Evolutionary conservation across 495 filamentous ascomycete species (phyloP).

Genomic region (Haplographium delicatum): DNA sequence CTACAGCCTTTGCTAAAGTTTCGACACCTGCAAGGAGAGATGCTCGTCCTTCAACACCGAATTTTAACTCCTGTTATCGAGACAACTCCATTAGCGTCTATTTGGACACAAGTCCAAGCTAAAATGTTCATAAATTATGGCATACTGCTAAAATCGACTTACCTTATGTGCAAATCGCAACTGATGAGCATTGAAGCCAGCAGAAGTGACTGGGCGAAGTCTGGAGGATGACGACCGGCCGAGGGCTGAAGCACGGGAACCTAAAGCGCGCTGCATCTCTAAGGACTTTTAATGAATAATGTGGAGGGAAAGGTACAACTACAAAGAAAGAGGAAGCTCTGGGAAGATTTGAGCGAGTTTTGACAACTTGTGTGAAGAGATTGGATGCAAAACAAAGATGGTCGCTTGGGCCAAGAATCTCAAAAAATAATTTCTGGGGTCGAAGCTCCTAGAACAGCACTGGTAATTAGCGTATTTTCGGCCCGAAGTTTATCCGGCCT

Average conservation of each 20-base stretch:
- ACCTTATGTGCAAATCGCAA: constrained; percentile 95
- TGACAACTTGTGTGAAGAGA: constrained; percentile 21
- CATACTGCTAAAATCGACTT: constrained; percentile 26
- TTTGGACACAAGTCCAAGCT: background rate
- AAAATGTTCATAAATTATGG: constrained; percentile 8
- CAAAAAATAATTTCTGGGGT: background rate
- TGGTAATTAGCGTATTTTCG: constrained; percentile 1
- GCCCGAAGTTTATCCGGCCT: constrained; percentile 6
- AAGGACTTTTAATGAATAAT: constrained; percentile 24
- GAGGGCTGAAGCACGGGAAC: constrained; percentile 59
- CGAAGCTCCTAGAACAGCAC: background rate
- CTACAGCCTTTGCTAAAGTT: constrained; percentile 92
- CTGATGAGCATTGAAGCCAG: constrained; percentile 65
- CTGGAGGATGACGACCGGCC: constrained; percentile 58
- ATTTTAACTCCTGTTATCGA: constrained; percentile 79
- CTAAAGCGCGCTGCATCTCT: constrained; percentile 71
- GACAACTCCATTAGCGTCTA: constrained; percentile 14
- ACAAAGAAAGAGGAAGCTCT: constrained; percentile 27
- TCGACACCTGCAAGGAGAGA: constrained; percentile 90
- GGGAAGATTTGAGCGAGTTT: constrained; percentile 25
- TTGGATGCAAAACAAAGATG: background rate
- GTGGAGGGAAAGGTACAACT: constrained; percentile 29
- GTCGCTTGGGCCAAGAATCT: background rate
- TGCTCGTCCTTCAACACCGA: constrained; percentile 91
- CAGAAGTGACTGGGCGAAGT: constrained; percentile 37